phyloP scores from a whole-genome alignment of 176 grass and related monocot species.

The Eragrostis curvula region DNA sequence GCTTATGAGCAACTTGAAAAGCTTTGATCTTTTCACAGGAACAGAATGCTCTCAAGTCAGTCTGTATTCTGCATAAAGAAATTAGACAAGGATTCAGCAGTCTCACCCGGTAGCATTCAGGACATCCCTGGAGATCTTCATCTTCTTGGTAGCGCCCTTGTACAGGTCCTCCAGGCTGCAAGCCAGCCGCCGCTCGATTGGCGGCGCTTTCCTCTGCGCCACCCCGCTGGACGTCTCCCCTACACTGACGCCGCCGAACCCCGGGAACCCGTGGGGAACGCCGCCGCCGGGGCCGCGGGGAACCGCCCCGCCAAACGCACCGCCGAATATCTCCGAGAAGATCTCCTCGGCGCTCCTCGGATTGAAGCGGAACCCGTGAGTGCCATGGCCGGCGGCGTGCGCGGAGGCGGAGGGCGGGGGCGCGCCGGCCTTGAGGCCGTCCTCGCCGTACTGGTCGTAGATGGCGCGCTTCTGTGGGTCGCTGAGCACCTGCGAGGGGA shows the following conservation, averaged over 20 bases:
- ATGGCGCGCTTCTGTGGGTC: conserved; percentile 81
- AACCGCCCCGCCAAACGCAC: too few relatives aligned
- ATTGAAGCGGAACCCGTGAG: conserved; percentile 54
- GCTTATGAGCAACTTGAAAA: background rate
- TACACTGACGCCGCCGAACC: conserved; percentile 29
- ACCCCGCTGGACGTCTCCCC: conserved; percentile 40
- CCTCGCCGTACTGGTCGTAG: conserved; percentile 87
- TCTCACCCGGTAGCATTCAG: conserved; percentile 62
- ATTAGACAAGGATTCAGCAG: background rate
- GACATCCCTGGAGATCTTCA: conserved; percentile 86
- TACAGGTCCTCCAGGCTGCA: conserved; percentile 75
- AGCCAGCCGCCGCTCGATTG: conserved; percentile 59
- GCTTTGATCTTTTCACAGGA: background rate
- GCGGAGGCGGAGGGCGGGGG: conserved; percentile 41
- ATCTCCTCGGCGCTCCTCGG: conserved; percentile 68
- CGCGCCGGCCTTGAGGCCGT: conserved; percentile 59
- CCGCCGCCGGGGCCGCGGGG: conserved; percentile 19
- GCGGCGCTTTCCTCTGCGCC: conserved; percentile 47
- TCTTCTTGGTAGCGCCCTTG: conserved; percentile 83
- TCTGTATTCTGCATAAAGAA: background rate
- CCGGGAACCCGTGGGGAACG: conserved; percentile 34
- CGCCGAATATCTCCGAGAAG: conserved; percentile 76
- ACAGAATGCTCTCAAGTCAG: background rate
- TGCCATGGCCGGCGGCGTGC: background rate
- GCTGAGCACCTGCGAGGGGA: conserved; percentile 58